Evolutionary conservation across 345 rosid genomes (phyloP).

Genomic region (Cardamine chenopodiifolia): DNA sequence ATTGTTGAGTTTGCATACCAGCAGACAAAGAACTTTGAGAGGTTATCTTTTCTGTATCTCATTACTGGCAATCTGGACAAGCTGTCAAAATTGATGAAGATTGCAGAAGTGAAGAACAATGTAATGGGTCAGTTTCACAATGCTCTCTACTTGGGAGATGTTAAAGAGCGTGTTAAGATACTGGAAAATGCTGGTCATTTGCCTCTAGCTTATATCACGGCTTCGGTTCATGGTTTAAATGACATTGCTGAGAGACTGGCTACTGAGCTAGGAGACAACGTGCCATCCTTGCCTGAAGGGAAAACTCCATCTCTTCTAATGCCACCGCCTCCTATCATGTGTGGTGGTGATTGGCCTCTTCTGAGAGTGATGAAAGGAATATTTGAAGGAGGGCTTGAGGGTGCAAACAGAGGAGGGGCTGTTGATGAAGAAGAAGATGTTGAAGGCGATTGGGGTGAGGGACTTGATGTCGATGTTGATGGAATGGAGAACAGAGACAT

Average conservation of each 20-base stretch:
- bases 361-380: conserved; percentile 87
- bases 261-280: conserved; percentile 65
- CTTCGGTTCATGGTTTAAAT: conserved; percentile 71
- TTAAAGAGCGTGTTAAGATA: conserved; percentile 78
- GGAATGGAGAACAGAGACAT: conserved; percentile 34
- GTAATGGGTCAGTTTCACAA: conserved; percentile 95
- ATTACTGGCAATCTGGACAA: conserved; percentile 81
- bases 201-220: conserved; percentile 82
- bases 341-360: conserved; percentile 93
- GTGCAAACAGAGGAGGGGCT: conserved; percentile 51
- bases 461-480: conserved; percentile 65
- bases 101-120: conserved; percentile 88
- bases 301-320: conserved; percentile 66
- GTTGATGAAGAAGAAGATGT: conserved; percentile 65
- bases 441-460: conserved; percentile 88
- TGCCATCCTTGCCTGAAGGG: conserved; percentile 72
- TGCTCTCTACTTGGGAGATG: conserved; percentile 86
- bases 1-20: conserved; percentile 94
- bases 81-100: conserved; percentile 81
- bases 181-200: conserved; percentile 83
- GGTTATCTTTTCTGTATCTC: conserved; percentile 87
- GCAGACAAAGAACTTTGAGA: conserved; percentile 91
- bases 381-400: conserved; percentile 82
- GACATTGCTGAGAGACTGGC: conserved; percentile 75
- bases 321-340: conserved; percentile 71